Conservation (phyloP, 164 flowering plant genomes). For the Liriodendron chinense region DNA sequence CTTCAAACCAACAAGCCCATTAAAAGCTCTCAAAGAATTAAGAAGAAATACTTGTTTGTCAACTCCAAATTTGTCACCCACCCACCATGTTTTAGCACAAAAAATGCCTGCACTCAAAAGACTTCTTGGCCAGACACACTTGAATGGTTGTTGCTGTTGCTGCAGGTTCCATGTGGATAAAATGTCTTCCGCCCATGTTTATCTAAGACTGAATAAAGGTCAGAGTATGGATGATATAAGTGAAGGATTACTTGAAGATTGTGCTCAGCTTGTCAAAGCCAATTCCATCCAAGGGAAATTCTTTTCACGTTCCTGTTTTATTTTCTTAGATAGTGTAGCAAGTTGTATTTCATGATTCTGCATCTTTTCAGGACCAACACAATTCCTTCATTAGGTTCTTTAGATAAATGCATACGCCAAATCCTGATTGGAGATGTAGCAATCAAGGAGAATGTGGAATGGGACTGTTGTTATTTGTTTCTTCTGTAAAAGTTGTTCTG, state of each 20-base stretch:
- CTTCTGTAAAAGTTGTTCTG: not conserved
- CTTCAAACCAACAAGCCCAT: no score
- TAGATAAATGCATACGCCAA: not conserved
- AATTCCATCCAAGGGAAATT: conserved; percentile 92
- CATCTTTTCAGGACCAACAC: not conserved
- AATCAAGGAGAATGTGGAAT: no score
- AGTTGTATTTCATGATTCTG: not conserved
- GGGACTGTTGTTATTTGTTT: no score
- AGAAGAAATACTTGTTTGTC: no score
- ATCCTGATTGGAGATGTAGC: no score
- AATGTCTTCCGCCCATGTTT: conserved; percentile 99
- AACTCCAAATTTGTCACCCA: no score
- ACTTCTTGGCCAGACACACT: no score
- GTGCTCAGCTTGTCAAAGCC: conserved; percentile 97
- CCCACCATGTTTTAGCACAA: no score
- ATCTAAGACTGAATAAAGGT: conserved; percentile 80
- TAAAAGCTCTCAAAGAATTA: no score
- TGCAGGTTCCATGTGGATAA: conserved; percentile 99
- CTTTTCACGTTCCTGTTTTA: not conserved
- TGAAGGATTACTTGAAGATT: conserved; percentile 93
- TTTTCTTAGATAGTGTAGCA: not conserved
- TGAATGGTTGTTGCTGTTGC: conserved; percentile 4
- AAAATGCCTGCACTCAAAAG: no score
- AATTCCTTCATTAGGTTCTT: not conserved
- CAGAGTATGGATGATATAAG: conserved; percentile 85